phyloP scores from a whole-genome alignment of 2,329 filamentous ascomycete species.

The Fusarium sororula region DNA sequence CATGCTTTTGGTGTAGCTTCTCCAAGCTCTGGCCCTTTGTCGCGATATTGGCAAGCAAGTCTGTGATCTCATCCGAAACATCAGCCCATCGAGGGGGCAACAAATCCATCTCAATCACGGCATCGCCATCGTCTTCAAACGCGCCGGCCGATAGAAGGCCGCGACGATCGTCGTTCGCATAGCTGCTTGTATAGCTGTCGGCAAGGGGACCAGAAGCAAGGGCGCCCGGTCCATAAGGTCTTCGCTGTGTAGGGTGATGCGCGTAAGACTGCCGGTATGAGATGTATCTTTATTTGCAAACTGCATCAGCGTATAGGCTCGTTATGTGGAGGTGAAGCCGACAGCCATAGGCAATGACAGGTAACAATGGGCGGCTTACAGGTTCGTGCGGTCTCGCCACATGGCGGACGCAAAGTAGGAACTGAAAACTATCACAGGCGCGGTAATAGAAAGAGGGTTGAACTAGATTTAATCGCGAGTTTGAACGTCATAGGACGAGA shows the following conservation, averaged over 20 bases:
- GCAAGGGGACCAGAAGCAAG: slow-evolving; percentile 66
- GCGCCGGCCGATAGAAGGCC: slow-evolving; percentile 85
- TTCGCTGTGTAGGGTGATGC: slow-evolving; percentile 90
- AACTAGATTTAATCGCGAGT: slow-evolving; percentile 16
- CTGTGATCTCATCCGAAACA: slow-evolving; percentile 90
- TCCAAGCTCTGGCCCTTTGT: slow-evolving; percentile 86
- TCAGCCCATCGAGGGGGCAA: slow-evolving; percentile 96
- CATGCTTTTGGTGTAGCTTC: slow-evolving; percentile 95
- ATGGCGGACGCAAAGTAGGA: slow-evolving; percentile 70
- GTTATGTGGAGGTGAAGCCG: neutral
- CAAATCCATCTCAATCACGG: slow-evolving; percentile 97
- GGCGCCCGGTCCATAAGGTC: slow-evolving; percentile 66
- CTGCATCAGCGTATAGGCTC: slow-evolving; percentile 7
- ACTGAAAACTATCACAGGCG: slow-evolving; percentile 41
- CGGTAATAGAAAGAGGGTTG: slow-evolving; percentile 18
- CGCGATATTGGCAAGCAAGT: slow-evolving; percentile 81
- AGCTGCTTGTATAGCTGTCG: slow-evolving; percentile 64
- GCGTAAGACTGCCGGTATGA: slow-evolving; percentile 99
- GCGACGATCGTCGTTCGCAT: slow-evolving; percentile 65
- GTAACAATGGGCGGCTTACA: slow-evolving; percentile 64
- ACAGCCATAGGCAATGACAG: slow-evolving; percentile 1
- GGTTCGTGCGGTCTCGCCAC: slow-evolving; percentile 99
- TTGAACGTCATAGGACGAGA: slow-evolving; percentile 40
- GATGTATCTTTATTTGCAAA: slow-evolving; percentile 75
- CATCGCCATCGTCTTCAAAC: slow-evolving; percentile 88